Conservation (phyloP, 2,329 filamentous ascomycete species). For the Emmonsia crescens region DNA sequence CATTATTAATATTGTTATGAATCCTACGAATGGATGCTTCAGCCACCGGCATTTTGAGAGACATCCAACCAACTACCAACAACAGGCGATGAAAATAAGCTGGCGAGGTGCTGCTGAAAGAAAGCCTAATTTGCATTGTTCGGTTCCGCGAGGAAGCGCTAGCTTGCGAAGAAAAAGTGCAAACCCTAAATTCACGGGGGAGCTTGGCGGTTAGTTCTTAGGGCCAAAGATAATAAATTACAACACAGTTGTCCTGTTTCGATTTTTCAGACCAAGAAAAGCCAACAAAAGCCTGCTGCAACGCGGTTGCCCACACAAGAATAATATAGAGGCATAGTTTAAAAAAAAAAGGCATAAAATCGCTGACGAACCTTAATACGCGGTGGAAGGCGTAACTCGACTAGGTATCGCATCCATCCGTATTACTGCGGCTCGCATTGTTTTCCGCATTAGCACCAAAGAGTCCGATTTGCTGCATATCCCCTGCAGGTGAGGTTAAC, state of each 20-base stretch:
- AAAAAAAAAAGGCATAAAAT: background rate
- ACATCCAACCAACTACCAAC: too few species aligned
- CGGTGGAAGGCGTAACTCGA: background rate
- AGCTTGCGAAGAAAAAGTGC: too few species aligned
- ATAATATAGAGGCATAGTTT: too few species aligned
- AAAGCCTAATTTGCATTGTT: too few species aligned
- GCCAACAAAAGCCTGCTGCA: background rate
- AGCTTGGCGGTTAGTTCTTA: background rate
- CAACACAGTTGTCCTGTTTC: too few species aligned
- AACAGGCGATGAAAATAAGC: too few species aligned
- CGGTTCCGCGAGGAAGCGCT: background rate
- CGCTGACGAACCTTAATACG: background rate
- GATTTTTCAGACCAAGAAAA: background rate
- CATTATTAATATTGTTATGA: too few species aligned
- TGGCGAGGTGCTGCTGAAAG: too few species aligned
- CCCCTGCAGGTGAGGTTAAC: background rate
- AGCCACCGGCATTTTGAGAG: too few species aligned
- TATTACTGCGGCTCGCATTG: background rate
- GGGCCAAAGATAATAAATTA: too few species aligned
- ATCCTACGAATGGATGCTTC: background rate
- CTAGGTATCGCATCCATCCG: background rate
- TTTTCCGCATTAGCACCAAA: background rate
- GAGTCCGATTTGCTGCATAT: background rate
- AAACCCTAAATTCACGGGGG: background rate
- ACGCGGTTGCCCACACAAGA: background rate